Base-by-base conservation (phyloP, 306 rosid genomes). In the Casuarina glauca region DNA sequence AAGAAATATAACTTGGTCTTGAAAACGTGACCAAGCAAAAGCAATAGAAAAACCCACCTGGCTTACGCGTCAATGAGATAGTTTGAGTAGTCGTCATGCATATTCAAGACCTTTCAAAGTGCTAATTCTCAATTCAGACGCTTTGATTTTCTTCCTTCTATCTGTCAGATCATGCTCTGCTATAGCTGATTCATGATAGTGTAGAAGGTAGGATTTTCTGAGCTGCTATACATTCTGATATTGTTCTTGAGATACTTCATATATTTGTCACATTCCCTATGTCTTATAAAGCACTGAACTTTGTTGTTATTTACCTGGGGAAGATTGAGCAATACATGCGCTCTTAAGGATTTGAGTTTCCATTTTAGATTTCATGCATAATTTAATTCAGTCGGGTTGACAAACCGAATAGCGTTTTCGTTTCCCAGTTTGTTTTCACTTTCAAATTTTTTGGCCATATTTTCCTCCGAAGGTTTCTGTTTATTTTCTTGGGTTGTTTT, bases 141-240 rank as follows among this genome's bases (percentile, higher is more conserved):
- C 69, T 81, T 72, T 54, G 70, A 67, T 61, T 76, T 54, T 79
- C 68, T 75, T 74, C 53, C 62, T 49, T 44, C 72, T 71, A 48
- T 44, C 68, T 78, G 69, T 52, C 76, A 74, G 74, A 58, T 61
- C 55, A 19, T 71, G n/a, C 71, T 66, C 49, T 64, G 76, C 39
- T 58, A 38, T 58, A 26, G 39, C 64, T 3, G 64, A 58, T 69
- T 44, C 76, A 43, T 78, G 74, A 41, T 63, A 54, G 73, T 71
- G 69, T 72, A 75, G 80, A 81, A 78, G 81, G 78, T 76, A 60
- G 72, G 82, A 72, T 79, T 72, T 77, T 75, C 45, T 16, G 43
- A 76, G 39, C 19, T 44, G 69, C 36, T 26, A 15, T n/a, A 26
- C 52, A 19, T 50, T 69, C 17, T 71, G 36, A 68, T 69, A 53